Conservation (phyloP, 108 stramenopile species). For the Parmales sp. region DNA sequence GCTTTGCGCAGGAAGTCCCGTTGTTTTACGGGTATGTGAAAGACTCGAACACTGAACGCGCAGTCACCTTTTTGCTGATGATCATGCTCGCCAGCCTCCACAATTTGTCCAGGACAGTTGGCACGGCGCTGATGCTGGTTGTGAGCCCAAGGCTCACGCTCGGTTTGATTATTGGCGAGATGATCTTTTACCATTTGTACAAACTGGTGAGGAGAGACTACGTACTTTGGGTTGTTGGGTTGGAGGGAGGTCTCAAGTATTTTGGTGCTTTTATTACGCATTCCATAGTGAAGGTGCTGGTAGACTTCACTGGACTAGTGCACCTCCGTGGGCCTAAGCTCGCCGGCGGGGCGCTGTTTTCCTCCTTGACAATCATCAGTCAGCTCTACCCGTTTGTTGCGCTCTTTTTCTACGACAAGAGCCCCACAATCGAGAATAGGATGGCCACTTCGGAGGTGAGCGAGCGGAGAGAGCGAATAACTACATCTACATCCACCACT, state of each 20-base stretch:
- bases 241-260: neutral
- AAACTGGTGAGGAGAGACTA: neutral
- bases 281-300: neutral
- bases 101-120: neutral
- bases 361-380: neutral
- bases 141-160: neutral
- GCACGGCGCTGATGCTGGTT: neutral
- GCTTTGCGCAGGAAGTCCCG: neutral
- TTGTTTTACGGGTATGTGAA: neutral
- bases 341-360: neutral
- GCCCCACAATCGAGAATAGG: no score
- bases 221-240: neutral
- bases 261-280: neutral
- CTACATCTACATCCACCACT: no score
- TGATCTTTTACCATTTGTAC: neutral
- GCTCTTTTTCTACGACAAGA: neutral
- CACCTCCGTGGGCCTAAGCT: neutral
- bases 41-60: neutral
- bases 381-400: neutral
- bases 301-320: neutral
- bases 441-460: no score
- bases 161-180: neutral
- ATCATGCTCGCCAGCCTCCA: neutral
- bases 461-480: no score
- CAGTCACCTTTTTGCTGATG: neutral